These are phyloP conservation scores for Kwoniella europaea DNA, from an alignment of 768 basidiomycete genomes.

Conservation along the genomic window DNA sequence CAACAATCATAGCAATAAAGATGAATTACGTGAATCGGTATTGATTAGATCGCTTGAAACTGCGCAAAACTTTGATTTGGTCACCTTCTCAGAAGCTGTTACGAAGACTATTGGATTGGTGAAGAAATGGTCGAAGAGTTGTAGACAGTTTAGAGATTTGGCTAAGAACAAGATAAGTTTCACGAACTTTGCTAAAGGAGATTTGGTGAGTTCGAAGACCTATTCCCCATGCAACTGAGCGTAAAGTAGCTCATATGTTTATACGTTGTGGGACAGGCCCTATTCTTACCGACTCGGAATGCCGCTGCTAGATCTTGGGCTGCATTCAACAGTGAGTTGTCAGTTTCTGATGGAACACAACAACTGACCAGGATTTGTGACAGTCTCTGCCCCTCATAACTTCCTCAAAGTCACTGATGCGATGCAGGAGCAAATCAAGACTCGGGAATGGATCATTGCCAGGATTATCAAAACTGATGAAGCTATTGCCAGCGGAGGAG, in stretches of 20 bases:
- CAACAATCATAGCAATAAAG: conserved; percentile 19
- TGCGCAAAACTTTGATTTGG: conserved; percentile 70
- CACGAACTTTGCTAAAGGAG: conserved; percentile 91
- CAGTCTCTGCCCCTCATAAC: conserved; percentile 96
- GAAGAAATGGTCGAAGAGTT: conserved; percentile 96
- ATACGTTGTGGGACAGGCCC: conserved; percentile 60
- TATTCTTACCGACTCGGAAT: conserved; percentile 95
- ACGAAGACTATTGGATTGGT: conserved; percentile 72
- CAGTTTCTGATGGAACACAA: conserved; percentile 1
- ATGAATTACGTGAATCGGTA: conserved; percentile 34
- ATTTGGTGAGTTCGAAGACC: conserved; percentile 62
- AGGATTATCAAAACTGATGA: conserved; percentile 54
- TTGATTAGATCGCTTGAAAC: conserved; percentile 40
- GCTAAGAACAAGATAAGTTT: conserved; percentile 96
- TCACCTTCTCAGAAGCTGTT: conserved; percentile 81
- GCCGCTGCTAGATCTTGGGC: conserved; percentile 95
- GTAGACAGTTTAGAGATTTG: conserved; percentile 92
- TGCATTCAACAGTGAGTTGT: conserved; percentile 85
- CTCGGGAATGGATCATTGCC: conserved; percentile 69
- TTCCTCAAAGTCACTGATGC: conserved; percentile 88
- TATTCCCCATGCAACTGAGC: background rate
- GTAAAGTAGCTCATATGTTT: background rate
- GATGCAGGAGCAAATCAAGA: conserved; percentile 85
- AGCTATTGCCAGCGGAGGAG: conserved; percentile 45
- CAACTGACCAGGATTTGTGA: conserved; percentile 4